phyloP scores from a whole-genome alignment of 352 stramenopile species.

The Globisporangium cylindrosporum region DNA sequence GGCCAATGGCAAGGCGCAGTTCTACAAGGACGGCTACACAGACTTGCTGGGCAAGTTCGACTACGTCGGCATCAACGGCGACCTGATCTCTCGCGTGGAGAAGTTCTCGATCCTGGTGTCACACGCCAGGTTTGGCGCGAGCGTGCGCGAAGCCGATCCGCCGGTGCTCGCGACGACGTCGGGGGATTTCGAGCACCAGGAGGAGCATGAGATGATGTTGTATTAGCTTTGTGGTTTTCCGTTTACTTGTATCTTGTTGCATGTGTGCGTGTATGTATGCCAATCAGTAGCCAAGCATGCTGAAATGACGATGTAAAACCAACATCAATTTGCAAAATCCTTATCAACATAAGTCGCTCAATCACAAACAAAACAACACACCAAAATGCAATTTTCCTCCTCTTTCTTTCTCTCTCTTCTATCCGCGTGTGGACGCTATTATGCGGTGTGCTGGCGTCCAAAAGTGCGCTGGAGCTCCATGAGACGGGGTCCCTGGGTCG shows the following conservation, averaged over 20 bases:
- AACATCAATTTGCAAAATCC: neutral
- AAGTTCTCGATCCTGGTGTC: conserved; percentile 12
- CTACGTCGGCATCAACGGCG: conserved; percentile 58
- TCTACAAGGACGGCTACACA: conserved; percentile 21
- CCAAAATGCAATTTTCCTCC: neutral
- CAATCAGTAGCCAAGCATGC: neutral
- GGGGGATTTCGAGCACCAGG: conserved; percentile 10
- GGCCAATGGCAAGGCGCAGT: no score
- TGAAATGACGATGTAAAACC: neutral
- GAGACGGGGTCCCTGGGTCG: conserved; percentile 21
- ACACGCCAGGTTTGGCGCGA: conserved; percentile 9
- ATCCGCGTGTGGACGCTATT: neutral
- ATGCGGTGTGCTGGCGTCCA: conserved; percentile 20
- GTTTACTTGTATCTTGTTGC: neutral
- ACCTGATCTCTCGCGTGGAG: conserved; percentile 7
- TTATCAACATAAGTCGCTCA: neutral
- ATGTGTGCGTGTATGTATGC: neutral
- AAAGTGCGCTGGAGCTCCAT: conserved; percentile 22
- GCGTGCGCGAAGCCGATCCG: conserved; percentile 10
- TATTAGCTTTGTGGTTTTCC: conserved; percentile 15
- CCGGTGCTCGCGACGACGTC: conserved; percentile 14
- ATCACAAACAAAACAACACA: neutral
- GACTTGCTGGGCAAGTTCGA: conserved; percentile 72
- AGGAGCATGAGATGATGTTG: conserved; percentile 27
- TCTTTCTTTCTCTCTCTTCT: neutral